Conservation (phyloP, 1,284 basidiomycete genomes). For the Apiotrichum veenhuisii region DNA sequence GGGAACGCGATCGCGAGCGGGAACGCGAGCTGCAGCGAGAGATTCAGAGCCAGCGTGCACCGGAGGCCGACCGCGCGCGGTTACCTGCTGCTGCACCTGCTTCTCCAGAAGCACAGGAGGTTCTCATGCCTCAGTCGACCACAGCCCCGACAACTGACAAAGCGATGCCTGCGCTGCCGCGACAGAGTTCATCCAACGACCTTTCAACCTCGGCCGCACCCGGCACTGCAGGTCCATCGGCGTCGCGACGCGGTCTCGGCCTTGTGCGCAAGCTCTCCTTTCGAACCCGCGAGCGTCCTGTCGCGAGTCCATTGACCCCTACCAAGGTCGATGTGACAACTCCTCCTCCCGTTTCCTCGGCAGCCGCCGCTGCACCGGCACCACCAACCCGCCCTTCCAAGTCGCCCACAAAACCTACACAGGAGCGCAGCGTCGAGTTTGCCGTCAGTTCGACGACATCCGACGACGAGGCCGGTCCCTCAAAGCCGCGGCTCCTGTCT, state of each 20-base stretch:
- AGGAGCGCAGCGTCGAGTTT: neutral
- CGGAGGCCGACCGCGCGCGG: neutral
- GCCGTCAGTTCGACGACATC: neutral
- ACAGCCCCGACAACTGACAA: neutral
- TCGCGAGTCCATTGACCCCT: neutral
- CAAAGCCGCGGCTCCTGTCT: neutral
- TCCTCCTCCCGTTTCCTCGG: neutral
- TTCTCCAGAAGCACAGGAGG: neutral
- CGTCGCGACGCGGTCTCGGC: constrained; percentile 6
- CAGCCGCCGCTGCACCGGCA: neutral
- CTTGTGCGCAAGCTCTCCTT: constrained; percentile 16
- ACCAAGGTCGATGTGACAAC: neutral
- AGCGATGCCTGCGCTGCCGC: neutral
- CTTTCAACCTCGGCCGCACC: neutral
- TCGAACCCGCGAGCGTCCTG: constrained; percentile 5
- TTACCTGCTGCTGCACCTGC: neutral
- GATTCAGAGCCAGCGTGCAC: neutral
- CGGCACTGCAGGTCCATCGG: neutral
- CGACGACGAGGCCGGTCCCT: neutral
- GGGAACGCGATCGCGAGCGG: neutral
- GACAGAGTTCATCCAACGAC: too few species aligned
- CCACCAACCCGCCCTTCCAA: neutral
- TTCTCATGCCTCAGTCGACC: neutral
- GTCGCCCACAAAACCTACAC: neutral
- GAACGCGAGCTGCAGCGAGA: neutral